These are phyloP conservation scores for Fusarium miscanthi DNA, from an alignment of 2,329 filamentous ascomycete genomes.

Conservation along the genomic window DNA sequence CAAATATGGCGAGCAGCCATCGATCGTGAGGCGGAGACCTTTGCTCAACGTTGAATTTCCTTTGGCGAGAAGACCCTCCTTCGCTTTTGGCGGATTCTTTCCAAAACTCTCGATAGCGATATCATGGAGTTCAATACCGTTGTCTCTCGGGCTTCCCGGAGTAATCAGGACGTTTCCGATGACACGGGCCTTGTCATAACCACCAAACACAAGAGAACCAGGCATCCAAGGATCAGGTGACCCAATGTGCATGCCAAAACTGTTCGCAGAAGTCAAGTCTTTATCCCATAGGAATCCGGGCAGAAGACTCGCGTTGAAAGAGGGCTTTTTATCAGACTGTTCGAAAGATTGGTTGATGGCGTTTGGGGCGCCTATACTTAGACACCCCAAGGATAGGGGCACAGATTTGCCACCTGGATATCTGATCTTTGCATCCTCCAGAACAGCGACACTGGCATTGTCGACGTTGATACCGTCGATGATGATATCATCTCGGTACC, in stretches of 20 bases:
- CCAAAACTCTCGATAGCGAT: slow-evolving; percentile 1
- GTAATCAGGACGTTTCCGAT: background rate
- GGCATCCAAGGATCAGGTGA: background rate
- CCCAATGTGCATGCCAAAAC: slow-evolving; percentile 12
- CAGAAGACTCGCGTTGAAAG: background rate
- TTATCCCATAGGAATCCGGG: slow-evolving; percentile 4
- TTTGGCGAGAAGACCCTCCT: background rate
- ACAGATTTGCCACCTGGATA: background rate
- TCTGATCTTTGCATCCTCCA: background rate
- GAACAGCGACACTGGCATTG: background rate
- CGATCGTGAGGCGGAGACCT: slow-evolving; percentile 1
- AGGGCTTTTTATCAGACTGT: background rate
- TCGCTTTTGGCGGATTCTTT: background rate
- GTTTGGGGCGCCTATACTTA: slow-evolving; percentile 1
- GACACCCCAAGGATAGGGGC: background rate
- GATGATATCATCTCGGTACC: background rate
- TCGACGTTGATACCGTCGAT: background rate
- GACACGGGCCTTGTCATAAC: slow-evolving; percentile 6
- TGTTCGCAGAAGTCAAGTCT: background rate
- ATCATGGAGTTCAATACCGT: slow-evolving; percentile 6
- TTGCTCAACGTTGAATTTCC: background rate
- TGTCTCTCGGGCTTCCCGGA: background rate
- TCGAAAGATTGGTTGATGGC: background rate
- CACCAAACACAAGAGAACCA: slow-evolving; percentile 4
- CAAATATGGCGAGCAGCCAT: slow-evolving; percentile 4